These are phyloP conservation scores for Hygrophorus russula DNA, from an alignment of 768 basidiomycete species.

Conservation along the genomic window DNA sequence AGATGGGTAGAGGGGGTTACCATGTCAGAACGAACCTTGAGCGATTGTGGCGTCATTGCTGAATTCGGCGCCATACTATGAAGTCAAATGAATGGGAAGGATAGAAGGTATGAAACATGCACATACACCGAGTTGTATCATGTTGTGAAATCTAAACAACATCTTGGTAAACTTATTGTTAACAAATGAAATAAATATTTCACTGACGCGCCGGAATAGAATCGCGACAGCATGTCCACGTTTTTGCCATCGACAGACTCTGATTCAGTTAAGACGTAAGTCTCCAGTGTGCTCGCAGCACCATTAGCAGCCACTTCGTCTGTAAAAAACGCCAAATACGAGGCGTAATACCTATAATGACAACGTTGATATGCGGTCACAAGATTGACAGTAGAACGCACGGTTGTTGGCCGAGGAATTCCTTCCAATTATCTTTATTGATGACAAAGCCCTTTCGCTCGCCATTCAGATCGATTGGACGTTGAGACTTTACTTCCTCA, in stretches of 20 bases:
- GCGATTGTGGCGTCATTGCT: conserved; percentile 37
- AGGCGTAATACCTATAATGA: conserved; percentile 23
- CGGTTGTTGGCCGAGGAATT: conserved; percentile 39
- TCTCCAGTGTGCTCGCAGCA: conserved; percentile 28
- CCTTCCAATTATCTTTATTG: conserved; percentile 33
- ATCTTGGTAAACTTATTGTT: too few species aligned
- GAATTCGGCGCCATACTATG: conserved; percentile 43
- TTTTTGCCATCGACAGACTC: conserved; percentile 21
- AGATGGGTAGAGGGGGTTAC: neutral
- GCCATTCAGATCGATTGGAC: conserved; percentile 22
- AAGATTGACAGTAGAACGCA: conserved; percentile 12
- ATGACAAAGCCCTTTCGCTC: neutral
- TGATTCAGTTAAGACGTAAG: conserved; percentile 30
- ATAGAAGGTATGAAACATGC: neutral
- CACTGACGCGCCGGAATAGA: conserved; percentile 25
- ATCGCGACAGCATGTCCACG: conserved; percentile 22
- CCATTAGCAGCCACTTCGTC: conserved; percentile 26
- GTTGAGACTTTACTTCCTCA: conserved; percentile 23
- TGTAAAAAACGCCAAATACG: conserved; percentile 29
- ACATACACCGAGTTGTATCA: conserved; percentile 48
- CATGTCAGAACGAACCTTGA: conserved; percentile 25
- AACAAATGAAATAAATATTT: neutral
- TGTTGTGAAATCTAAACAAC: conserved; percentile 34
- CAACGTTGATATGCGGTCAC: neutral
- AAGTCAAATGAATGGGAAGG: neutral